Base-by-base conservation (phyloP, 2,329 filamentous ascomycete species). In the Ophiostoma triangulosporum region DNA sequence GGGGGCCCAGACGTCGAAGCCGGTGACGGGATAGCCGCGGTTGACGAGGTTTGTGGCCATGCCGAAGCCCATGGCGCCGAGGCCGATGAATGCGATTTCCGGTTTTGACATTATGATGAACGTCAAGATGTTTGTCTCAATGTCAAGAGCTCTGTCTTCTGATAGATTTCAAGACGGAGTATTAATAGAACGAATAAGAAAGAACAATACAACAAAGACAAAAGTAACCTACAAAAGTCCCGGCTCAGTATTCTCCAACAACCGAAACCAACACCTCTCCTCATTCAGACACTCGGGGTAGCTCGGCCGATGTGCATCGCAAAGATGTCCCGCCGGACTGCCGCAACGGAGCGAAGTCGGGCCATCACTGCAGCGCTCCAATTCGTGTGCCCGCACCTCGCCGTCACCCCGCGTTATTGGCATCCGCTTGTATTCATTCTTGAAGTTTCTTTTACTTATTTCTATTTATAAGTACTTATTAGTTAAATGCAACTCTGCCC, bases 51-150 rank as follows among this genome's bases (percentile, higher is more conserved):
- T 76, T 56, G 78, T 85, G 58, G 85, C 85, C 84, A 89, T 88
- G 64, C 85, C 85, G 65, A 87, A 85, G 63, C 85, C 85, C 85
- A 88, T 88, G 67, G 84, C 84, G 54, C 85, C 85, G 3, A 89
- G 81, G 71, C 85, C 85, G 58, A 85, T 81, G 67, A 88, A 87
- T 58, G 79, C 76, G 52, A 86, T 60, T 4, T 65, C 62, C 4
- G 66, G 65, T 57, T 70, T 72, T 6, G 65, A 55, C 60, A 66
- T 67, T 53, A 49, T 62, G 45, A 9, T 36, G 20, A 31, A 9
- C 6, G 24, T 51, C 14, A 50, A 6, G 35, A 17, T 17, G n/a
- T 20, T 11, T n/a, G 40, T 24, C n/a, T 6, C 6, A 31, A 31
- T 31, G 6, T 31, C 9, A 33, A 8, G 29, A 26, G 5, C 17